Evolutionary conservation across 768 basidiomycete genomes (phyloP).

Genomic region (Leccinum variicolor): DNA sequence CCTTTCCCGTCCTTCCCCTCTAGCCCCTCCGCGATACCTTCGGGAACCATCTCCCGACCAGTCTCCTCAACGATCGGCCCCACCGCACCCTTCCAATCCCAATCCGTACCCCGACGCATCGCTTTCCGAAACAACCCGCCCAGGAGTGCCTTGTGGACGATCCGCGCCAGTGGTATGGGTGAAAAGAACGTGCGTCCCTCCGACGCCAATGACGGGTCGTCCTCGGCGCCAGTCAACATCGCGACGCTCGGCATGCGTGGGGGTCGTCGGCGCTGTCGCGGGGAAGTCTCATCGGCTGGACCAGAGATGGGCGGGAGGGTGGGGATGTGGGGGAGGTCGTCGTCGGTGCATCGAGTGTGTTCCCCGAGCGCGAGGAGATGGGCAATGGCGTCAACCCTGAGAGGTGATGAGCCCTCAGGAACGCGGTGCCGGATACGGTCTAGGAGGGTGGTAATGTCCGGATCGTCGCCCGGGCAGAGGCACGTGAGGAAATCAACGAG

Average conservation of each 20-base stretch:
- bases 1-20: neutral
- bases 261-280: neutral
- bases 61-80: slow-evolving; percentile 17
- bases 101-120: slow-evolving; percentile 9
- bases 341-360: neutral
- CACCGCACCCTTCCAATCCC: slow-evolving; percentile 23
- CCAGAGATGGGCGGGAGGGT: neutral
- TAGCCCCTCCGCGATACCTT: neutral
- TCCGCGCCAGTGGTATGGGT: slow-evolving; percentile 18
- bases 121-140: slow-evolving; percentile 22
- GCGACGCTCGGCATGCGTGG: slow-evolving; percentile 10
- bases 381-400: slow-evolving; percentile 16
- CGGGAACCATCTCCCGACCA: slow-evolving; percentile 18
- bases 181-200: slow-evolving; percentile 12
- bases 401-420: neutral
- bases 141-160: slow-evolving; percentile 19
- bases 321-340: slow-evolving; percentile 3
- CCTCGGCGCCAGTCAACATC: slow-evolving; percentile 16
- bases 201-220: neutral
- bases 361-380: slow-evolving; percentile 23
- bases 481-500: slow-evolving; percentile 25
- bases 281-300: neutral
- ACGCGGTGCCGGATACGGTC: slow-evolving; percentile 13
- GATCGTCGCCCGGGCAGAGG: slow-evolving; percentile 21
- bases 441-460: slow-evolving; percentile 8